phyloP scores from a whole-genome alignment of 305 asterid species.

The Solanum hybrid region DNA sequence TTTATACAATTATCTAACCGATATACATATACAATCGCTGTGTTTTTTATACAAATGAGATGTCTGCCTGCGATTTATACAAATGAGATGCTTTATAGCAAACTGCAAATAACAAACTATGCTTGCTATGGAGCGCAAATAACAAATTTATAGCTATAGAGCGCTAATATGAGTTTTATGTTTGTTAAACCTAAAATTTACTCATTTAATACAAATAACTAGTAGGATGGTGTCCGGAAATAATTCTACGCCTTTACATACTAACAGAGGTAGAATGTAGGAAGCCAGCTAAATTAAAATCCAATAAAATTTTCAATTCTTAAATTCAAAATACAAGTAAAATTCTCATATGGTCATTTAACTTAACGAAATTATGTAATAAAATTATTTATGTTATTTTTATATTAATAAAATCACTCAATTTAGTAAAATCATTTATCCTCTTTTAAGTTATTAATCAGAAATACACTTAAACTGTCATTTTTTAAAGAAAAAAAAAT shows the following conservation, averaged over 20 bases:
- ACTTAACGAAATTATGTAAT: too few relatives aligned
- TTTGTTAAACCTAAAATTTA: too few relatives aligned
- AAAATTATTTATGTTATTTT: too few relatives aligned
- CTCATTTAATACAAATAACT: not conserved
- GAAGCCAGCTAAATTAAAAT: not conserved
- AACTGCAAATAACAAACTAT: too few relatives aligned
- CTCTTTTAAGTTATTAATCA: too few relatives aligned
- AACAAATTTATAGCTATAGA: too few relatives aligned
- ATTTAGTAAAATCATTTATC: not conserved
- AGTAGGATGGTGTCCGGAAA: not conserved
- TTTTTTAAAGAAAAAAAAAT: too few relatives aligned
- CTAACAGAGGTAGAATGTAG: too few relatives aligned
- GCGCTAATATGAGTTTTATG: too few relatives aligned
- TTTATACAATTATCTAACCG: not conserved
- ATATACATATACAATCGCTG: too few relatives aligned
- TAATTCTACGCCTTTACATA: not conserved
- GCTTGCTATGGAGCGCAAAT: too few relatives aligned
- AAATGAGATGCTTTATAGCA: not conserved
- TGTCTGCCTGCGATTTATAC: not conserved
- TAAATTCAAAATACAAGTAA: not conserved
- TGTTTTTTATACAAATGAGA: too few relatives aligned
- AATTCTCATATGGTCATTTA: not conserved
- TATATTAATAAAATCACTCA: not conserved
- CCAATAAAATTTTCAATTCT: not conserved
- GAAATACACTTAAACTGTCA: not conserved